Evolutionary conservation across 2,329 filamentous ascomycete genomes (phyloP), one percentile per base, ranked within the genome.

Genomic region (Ampelomyces quisqualis): DNA sequence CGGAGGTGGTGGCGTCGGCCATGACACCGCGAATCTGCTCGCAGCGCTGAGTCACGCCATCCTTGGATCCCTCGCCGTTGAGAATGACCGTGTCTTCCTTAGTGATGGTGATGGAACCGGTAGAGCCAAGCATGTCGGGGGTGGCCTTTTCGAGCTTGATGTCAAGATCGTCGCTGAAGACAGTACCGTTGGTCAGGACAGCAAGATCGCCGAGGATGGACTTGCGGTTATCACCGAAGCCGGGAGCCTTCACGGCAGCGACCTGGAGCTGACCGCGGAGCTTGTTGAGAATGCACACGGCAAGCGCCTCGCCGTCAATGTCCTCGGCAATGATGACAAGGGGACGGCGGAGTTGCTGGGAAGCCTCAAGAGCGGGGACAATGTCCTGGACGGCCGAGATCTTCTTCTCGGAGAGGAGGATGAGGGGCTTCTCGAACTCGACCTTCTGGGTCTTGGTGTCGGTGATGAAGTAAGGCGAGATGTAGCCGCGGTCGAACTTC

Each of bases 171-270:
- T 97, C 93, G 45, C 85, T 90, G 82, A 98, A 98, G 75, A 98
- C 93, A 59, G 86, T 95, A 68, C 87, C 89, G 76, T 96, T 95
- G 74, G 91, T 97, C 49, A 98, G 82, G 62, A 97, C 85, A 70
- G 85, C 93, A 62, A 98, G 81, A 73, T 98, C 93, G 65, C 93
- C 93, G 31, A 98, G 88, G 72, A 98, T 95, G 62, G 89, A 96
- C 85, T 98, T 98, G 78, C 93, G 88, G 88, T 98, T 98, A 80
- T 98, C 93, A 74, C 93, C 93, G 71, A 98, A 98, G 73, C 93
- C 93, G 54, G 93, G 93, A 40, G 93, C 93, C 86, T 98, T 98
- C 76, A 98, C 90, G 51, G 91, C 93, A 53, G 89, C 91, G 52
- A 98, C 93, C 77, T 98, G 91, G 64, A 98, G 88, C 79, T 98